Evolutionary conservation across 192 early-diverging fungal species (phyloP).

Genomic region (Chytriomyces hyalinus): DNA sequence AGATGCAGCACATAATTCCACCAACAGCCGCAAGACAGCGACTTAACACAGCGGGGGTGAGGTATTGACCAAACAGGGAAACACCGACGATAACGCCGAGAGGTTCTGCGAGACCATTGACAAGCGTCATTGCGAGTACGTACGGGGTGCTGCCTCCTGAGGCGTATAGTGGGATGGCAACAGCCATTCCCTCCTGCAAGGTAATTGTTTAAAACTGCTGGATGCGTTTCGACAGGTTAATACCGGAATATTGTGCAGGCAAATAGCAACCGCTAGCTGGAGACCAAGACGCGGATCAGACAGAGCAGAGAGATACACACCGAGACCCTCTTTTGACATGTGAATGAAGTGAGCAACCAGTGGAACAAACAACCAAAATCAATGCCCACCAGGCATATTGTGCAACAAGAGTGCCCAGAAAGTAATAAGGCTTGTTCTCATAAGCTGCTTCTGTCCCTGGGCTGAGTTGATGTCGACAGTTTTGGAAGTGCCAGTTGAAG

Average conservation of each 20-base stretch:
- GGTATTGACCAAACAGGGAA: constrained; percentile 38
- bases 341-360: background rate
- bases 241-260: constrained; percentile 56
- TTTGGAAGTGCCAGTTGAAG: background rate
- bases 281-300: constrained; percentile 48
- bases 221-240: background rate
- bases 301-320: constrained; percentile 55
- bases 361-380: background rate
- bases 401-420: constrained; percentile 56
- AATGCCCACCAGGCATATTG: constrained; percentile 48
- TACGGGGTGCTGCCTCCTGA: constrained; percentile 38
- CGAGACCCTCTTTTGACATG: constrained; percentile 47
- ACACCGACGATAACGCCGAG: constrained; percentile 54
- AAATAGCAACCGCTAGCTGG: constrained; percentile 57
- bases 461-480: constrained; percentile 24
- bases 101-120: constrained; percentile 61
- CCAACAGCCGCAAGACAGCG: constrained; percentile 54
- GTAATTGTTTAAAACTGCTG: constrained; percentile 10
- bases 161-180: constrained; percentile 61
- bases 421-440: constrained; percentile 54
- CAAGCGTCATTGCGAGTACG: constrained; percentile 55
- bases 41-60: constrained; percentile 42
- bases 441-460: constrained; percentile 43
- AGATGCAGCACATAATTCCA: constrained; percentile 63
- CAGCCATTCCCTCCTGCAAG: constrained; percentile 59